These are phyloP conservation scores for Carnegiea gigantea DNA, from an alignment of 179 eudicot species.

Conservation along the genomic window DNA sequence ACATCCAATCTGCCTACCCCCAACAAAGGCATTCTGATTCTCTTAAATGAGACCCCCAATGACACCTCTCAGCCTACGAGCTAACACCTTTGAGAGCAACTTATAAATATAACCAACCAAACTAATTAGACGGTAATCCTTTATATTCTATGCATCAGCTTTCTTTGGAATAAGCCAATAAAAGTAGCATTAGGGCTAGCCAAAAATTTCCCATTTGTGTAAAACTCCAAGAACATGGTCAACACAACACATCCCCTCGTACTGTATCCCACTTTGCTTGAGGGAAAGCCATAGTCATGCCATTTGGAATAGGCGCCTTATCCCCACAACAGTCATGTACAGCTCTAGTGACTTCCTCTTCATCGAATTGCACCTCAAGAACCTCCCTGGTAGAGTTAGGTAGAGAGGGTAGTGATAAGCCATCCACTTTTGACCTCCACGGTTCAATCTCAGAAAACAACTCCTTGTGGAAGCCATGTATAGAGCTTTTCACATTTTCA, in stretches of 20 bases:
- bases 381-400: too few relatives aligned
- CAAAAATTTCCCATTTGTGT: neutral
- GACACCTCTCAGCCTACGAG: neutral
- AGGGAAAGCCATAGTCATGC: neutral
- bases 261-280: neutral
- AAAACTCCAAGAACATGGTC: neutral
- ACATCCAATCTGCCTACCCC: too few relatives aligned
- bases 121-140: neutral
- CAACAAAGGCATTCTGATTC: too few relatives aligned
- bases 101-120: neutral
- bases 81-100: neutral
- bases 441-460: neutral
- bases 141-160: neutral
- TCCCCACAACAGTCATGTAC: too few relatives aligned
- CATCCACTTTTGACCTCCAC: neutral
- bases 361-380: too few relatives aligned
- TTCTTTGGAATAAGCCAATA: neutral
- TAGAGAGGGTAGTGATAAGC: neutral
- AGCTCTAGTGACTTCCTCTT: too few relatives aligned
- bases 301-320: neutral
- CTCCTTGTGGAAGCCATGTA: neutral
- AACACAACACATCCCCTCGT: neutral
- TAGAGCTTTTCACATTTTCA: neutral
- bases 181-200: neutral
- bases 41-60: too few relatives aligned